Base-by-base conservation (phyloP, 768 basidiomycete species). In the Suillus cothurnatus region DNA sequence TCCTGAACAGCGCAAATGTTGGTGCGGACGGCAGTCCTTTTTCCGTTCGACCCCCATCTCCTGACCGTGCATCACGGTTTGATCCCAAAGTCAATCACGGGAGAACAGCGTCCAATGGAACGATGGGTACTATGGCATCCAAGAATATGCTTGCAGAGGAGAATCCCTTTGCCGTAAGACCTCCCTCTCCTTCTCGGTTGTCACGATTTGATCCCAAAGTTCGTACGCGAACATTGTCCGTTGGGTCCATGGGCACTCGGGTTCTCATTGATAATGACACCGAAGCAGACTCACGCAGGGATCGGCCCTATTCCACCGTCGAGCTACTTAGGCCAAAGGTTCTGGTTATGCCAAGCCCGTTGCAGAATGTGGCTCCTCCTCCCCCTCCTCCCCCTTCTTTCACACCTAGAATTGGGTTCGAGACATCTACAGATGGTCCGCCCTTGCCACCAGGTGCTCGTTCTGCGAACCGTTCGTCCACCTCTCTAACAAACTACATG, bases 261-360 rank as follows among this genome's bases (percentile, higher is more conserved):
- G 80, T 88, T 71, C 79, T 89, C 62, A 76, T 86, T 47, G 88
- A 89, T 56, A 82, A 86, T 66, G 87, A 86, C 63, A 81, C 39
- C 21, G 76, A 76, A 56, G 58, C 60, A 59, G 75, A 78, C 57
- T 71, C 68, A 2, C 69, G 68, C 70, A 62, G 81, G 79, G 84
- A 88, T 50, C 85, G 88, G 43, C 87, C 82, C 23, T 88, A 87
- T 71, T 93, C 92, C 12, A 90, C 91, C 15, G 69, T 90, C 64
- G 92, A 95, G 38, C 81, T 97, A 52, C 82, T 97, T 69, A 85
- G 95, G 26, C 95, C 95, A 1, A 95, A 95, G 75, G 84, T 95
- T n/a, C 88, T 97, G 53, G 88, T 97, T 67, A 97, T 97, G 95
- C 95, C 95, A 12, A 91, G 90, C 66, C 93, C 94, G 2, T 79